A percentile compares a stretch with the other conserved stretches of the same genome.
Conservation (phyloP, 2,329 filamentous ascomycete species). For the Paradendryphiella salina region DNA sequence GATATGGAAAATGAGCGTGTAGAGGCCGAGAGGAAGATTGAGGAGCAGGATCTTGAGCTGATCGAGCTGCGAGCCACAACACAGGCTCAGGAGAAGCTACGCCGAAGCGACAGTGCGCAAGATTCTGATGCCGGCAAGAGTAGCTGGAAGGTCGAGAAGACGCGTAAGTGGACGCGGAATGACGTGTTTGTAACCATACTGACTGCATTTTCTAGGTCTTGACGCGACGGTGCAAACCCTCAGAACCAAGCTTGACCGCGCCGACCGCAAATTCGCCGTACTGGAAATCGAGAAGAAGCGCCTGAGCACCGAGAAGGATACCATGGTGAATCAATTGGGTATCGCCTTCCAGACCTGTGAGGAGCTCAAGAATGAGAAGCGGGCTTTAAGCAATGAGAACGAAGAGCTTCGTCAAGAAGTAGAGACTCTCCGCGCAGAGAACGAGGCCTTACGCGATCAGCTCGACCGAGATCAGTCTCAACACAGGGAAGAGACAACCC, state of each 20-base stretch:
- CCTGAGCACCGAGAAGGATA: constrained; percentile 66
- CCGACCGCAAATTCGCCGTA: constrained; percentile 64
- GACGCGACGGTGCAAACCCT: constrained; percentile 64
- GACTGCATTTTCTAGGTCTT: constrained; percentile 51
- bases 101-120: constrained; percentile 54
- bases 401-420: constrained; percentile 44
- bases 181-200: constrained; percentile 4
- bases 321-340: constrained; percentile 64
- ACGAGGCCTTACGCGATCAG: constrained; percentile 41
- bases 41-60: constrained; percentile 58
- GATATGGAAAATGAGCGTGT: constrained; percentile 61
- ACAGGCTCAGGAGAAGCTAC: constrained; percentile 46
- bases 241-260: constrained; percentile 64
- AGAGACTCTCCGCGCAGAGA: constrained; percentile 41
- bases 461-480: constrained; percentile 40
- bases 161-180: constrained; percentile 52
- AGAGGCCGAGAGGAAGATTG: constrained; percentile 54
- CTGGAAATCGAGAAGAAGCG: constrained; percentile 66
- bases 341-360: constrained; percentile 63
- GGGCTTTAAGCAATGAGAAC: constrained; percentile 44
- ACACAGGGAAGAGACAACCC: constrained; percentile 41
- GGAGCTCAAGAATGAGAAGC: constrained; percentile 53
- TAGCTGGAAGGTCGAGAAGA: constrained; percentile 56
- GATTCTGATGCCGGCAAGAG: constrained; percentile 52
- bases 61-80: constrained; percentile 55